A percentile compares a stretch with the other conserved stretches of the same genome.
These are phyloP conservation scores for Lactarius quietus DNA, from an alignment of 768 basidiomycete genomes.

Conservation along the genomic window DNA sequence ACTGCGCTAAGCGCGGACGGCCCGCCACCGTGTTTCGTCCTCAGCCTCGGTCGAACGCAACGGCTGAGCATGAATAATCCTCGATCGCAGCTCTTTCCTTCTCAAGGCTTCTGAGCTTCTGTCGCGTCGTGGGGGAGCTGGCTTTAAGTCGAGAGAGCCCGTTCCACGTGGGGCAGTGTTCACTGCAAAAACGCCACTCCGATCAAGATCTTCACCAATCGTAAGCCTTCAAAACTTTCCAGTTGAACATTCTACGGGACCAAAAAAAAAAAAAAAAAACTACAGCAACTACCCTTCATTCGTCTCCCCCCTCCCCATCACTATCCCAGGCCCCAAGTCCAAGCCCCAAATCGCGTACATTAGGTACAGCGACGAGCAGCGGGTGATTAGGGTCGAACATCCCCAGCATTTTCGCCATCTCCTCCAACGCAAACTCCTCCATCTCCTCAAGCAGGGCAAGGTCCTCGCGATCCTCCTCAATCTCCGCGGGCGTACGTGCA, in stretches of 20 bases:
- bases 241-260: background rate
- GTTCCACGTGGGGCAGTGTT: too few relatives aligned
- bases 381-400: constrained; percentile 57
- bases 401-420: constrained; percentile 64
- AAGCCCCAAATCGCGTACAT: constrained; percentile 67
- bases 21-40: too few relatives aligned
- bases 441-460: constrained; percentile 73
- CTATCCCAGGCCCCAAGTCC: constrained; percentile 35
- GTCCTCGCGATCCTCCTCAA: constrained; percentile 62
- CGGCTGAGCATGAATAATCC: too few relatives aligned
- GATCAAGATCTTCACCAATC: too few relatives aligned
- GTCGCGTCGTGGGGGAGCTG: too few relatives aligned
- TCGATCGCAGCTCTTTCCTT: too few relatives aligned
- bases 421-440: constrained; percentile 78
- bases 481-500: constrained; percentile 33
- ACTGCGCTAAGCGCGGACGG: background rate
- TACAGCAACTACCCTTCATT: background rate
- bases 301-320: constrained; percentile 19
- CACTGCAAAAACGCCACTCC: too few relatives aligned
- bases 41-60: too few relatives aligned
- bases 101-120: too few relatives aligned
- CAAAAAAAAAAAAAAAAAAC: background rate
- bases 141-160: too few relatives aligned
- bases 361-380: constrained; percentile 64
- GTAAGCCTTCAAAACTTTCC: background rate